These are phyloP conservation scores for Spatholobus suberectus DNA, from an alignment of 306 rosid species.

Conservation along the genomic window DNA sequence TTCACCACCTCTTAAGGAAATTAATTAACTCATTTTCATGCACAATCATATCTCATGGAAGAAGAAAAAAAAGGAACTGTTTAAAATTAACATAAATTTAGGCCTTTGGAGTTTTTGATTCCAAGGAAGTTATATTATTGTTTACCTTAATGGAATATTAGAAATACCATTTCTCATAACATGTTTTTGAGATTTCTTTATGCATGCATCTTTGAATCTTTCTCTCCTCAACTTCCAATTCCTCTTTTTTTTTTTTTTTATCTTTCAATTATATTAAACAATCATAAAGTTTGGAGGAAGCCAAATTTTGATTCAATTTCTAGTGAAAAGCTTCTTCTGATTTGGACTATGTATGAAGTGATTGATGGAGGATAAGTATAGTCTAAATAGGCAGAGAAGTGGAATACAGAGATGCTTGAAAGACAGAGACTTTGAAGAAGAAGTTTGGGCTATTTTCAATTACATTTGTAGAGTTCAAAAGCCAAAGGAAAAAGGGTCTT, in stretches of 20 bases:
- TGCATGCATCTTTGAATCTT: slow-evolving; percentile 27
- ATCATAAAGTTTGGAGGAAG: slow-evolving; percentile 26
- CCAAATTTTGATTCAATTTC: slow-evolving; percentile 4
- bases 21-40: too few relatives aligned
- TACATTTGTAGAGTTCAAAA: slow-evolving; percentile 28
- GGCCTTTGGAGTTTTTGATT: slow-evolving; percentile 46
- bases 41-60: slow-evolving; percentile 47
- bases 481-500: slow-evolving; percentile 32
- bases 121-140: slow-evolving; percentile 50
- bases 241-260: too few relatives aligned
- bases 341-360: slow-evolving; percentile 49
- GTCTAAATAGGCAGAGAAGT: slow-evolving; percentile 60
- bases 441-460: slow-evolving; percentile 68
- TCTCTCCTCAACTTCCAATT: too few relatives aligned
- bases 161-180: background rate
- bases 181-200: background rate
- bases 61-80: background rate
- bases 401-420: slow-evolving; percentile 80
- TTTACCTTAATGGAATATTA: slow-evolving; percentile 25
- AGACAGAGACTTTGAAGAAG: slow-evolving; percentile 90
- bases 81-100: slow-evolving; percentile 46
- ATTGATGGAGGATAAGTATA: slow-evolving; percentile 61
- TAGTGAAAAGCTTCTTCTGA: slow-evolving; percentile 4
- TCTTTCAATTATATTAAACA: background rate
- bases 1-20: too few relatives aligned